phyloP scores from a whole-genome alignment of 2,329 filamentous ascomycete genomes.

The Sarocladiaceae sp. region DNA sequence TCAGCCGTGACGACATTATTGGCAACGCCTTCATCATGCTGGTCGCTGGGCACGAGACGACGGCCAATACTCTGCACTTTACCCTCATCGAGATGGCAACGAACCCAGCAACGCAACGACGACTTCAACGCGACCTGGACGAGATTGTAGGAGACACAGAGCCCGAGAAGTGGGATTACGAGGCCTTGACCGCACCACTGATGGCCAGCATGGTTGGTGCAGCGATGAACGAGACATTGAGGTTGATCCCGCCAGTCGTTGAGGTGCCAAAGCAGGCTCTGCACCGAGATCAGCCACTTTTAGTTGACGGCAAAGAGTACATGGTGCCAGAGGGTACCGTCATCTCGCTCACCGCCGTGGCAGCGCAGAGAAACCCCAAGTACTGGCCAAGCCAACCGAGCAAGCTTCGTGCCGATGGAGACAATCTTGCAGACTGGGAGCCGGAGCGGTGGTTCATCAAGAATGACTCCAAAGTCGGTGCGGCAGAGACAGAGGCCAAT shows the following conservation, averaged over 20 bases:
- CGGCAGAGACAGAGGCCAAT: conserved; percentile 13
- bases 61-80: conserved; percentile 72
- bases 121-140: conserved; percentile 67
- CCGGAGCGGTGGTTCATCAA: conserved; percentile 68
- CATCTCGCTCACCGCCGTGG: conserved; percentile 52
- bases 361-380: conserved; percentile 63
- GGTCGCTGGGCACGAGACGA: conserved; percentile 77
- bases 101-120: conserved; percentile 58
- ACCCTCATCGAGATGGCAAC: conserved; percentile 64
- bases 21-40: conserved; percentile 68
- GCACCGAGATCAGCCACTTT: conserved; percentile 51
- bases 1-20: conserved; percentile 59
- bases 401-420: conserved; percentile 32
- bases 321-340: conserved; percentile 52
- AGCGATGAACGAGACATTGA: conserved; percentile 72
- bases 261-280: conserved; percentile 66
- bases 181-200: conserved; percentile 59
- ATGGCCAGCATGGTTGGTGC: conserved; percentile 69
- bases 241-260: conserved; percentile 66
- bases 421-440: conserved; percentile 64
- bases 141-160: conserved; percentile 53
- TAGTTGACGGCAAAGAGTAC: conserved; percentile 52
- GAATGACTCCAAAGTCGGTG: conserved; percentile 14
- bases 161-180: conserved; percentile 65
- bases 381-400: conserved; percentile 62